phyloP scores from a whole-genome alignment of 768 basidiomycete species.

The Leccinum obscurum region DNA sequence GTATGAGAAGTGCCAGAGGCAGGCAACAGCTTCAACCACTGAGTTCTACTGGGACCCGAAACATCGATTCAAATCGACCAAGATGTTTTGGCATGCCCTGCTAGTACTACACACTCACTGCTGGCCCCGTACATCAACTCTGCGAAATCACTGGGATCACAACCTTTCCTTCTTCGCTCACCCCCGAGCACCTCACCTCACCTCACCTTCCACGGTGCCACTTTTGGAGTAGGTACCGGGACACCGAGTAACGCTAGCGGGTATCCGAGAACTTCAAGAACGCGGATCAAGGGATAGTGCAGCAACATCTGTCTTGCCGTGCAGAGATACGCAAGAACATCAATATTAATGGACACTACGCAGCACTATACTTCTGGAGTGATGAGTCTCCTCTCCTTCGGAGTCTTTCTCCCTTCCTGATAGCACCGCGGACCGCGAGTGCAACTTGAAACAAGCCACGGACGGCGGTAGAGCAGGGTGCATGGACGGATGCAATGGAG shows the following conservation, averaged over 20 bases:
- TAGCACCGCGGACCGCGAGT: not conserved
- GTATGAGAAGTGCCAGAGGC: too few species aligned
- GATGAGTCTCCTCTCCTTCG: not conserved
- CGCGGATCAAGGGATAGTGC: constrained; percentile 24
- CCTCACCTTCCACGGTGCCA: constrained; percentile 8
- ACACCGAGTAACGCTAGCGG: constrained; percentile 25
- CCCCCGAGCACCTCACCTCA: constrained; percentile 26
- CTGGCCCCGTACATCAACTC: not conserved
- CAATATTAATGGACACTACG: not conserved
- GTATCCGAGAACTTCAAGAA: constrained; percentile 16
- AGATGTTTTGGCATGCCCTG: not conserved
- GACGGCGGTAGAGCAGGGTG: not conserved
- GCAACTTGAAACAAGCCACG: not conserved
- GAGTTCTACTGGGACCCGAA: not conserved
- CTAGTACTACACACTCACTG: not conserved
- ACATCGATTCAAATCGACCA: not conserved
- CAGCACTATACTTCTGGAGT: not conserved
- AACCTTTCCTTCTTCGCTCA: constrained; percentile 9
- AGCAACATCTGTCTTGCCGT: constrained; percentile 7
- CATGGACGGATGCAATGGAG: not conserved
- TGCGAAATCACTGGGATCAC: not conserved
- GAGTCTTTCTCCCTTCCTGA: not conserved
- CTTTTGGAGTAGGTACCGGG: constrained; percentile 22
- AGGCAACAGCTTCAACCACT: not conserved
- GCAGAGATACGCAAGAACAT: not conserved